A percentile compares a stretch with the other conserved stretches of the same genome.
These are phyloP conservation scores for Sporothrix protearum DNA, from an alignment of 2,329 filamentous ascomycete genomes.

Conservation along the genomic window DNA sequence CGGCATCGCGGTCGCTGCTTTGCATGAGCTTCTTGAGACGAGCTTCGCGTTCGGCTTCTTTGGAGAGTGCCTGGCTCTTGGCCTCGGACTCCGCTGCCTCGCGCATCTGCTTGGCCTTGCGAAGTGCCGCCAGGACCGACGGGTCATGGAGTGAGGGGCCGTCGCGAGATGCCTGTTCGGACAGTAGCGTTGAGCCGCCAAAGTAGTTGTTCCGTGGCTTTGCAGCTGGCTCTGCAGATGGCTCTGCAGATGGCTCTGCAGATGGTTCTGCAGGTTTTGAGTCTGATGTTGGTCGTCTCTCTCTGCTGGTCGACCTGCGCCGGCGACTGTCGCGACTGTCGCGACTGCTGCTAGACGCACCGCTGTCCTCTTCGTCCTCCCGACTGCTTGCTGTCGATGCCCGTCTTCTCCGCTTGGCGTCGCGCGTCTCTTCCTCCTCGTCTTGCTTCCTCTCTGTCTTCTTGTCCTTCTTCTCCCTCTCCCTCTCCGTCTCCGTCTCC, in stretches of 20 bases:
- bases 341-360: background rate
- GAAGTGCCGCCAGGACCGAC: conserved; percentile 76
- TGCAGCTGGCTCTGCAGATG: conserved; percentile 27
- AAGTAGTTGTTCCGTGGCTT: conserved; percentile 58
- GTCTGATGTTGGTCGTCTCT: background rate
- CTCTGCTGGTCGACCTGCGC: background rate
- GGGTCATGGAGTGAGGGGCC: conserved; percentile 65
- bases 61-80: conserved; percentile 39
- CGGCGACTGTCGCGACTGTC: background rate
- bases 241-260: too few species aligned
- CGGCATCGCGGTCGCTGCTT: conserved; percentile 71
- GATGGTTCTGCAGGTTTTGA: too few species aligned
- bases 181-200: conserved; percentile 55
- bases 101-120: conserved; percentile 71
- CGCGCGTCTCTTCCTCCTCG: conserved; percentile 27
- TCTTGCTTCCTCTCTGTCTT: conserved; percentile 25
- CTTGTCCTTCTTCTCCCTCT: conserved; percentile 26
- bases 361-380: conserved; percentile 25
- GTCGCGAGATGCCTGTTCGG: conserved; percentile 47
- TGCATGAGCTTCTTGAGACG: conserved; percentile 72
- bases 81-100: conserved; percentile 42
- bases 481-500: background rate
- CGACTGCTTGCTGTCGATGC: background rate
- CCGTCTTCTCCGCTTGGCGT: conserved; percentile 27
- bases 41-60: conserved; percentile 55